A percentile compares a stretch with the other conserved stretches of the same genome.
Conservation (phyloP, 2,329 filamentous ascomycete species). For the Lachnellula suecica region DNA sequence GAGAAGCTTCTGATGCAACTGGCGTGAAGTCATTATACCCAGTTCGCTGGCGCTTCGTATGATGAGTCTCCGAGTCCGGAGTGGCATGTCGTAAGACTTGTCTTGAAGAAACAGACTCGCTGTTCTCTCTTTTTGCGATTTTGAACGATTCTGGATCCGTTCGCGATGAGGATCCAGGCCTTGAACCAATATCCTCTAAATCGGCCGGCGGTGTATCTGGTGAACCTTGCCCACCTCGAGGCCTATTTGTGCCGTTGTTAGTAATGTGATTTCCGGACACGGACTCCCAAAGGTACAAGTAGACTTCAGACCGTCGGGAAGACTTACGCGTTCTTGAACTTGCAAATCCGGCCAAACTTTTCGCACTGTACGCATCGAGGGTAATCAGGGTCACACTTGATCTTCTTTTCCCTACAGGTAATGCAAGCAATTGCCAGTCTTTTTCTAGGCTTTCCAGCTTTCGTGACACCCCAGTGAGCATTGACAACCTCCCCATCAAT, state of each 20-base stretch:
- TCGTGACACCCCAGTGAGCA: conserved; percentile 90
- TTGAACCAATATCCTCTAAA: conserved; percentile 26
- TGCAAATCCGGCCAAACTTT: conserved; percentile 84
- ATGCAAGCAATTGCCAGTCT: conserved; percentile 88
- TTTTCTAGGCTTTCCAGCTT: conserved; percentile 91
- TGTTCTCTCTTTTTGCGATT: conserved; percentile 26
- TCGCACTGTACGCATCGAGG: conserved; percentile 89
- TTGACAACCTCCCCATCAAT: conserved; percentile 88
- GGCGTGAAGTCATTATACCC: conserved; percentile 31
- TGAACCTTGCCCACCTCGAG: conserved; percentile 34
- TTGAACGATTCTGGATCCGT: conserved; percentile 29
- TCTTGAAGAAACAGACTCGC: conserved; percentile 28
- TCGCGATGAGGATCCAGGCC: conserved; percentile 27
- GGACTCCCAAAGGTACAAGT: neutral
- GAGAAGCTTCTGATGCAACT: conserved; percentile 31
- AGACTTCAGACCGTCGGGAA: neutral
- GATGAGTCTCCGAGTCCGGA: conserved; percentile 29
- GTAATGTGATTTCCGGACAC: conserved; percentile 24
- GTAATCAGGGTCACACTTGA: conserved; percentile 89
- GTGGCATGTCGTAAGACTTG: conserved; percentile 23
- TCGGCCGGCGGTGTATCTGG: conserved; percentile 35
- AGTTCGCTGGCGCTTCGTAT: conserved; percentile 31
- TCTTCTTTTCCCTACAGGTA: conserved; percentile 94
- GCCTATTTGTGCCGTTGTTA: conserved; percentile 35
- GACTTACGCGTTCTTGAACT: conserved; percentile 82